phyloP scores from a whole-genome alignment of 2,329 filamentous ascomycete genomes.

The Graphium sp. region DNA sequence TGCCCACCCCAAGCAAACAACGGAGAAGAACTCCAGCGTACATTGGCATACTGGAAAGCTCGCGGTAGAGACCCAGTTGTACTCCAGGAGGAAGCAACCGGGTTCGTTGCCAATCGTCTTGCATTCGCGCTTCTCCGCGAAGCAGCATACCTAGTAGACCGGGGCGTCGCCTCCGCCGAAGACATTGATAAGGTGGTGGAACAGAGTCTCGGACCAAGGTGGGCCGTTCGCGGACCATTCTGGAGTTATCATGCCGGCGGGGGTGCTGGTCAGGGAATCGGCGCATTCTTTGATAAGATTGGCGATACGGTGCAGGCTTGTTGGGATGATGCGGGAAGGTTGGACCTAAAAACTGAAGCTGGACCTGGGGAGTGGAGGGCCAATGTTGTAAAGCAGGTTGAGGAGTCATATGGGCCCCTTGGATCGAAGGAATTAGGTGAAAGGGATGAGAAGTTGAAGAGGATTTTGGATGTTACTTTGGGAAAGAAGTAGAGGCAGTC shows the following conservation, averaged over 20 bases:
- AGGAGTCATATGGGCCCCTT: too few species aligned
- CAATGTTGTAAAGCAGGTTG: too few species aligned
- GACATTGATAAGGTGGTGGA: constrained; percentile 14
- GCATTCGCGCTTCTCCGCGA: constrained; percentile 4
- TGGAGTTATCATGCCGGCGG: constrained; percentile 10
- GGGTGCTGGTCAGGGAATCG: constrained; percentile 7
- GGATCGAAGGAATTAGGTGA: not conserved
- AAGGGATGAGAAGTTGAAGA: not conserved
- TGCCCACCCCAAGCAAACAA: constrained; percentile 14
- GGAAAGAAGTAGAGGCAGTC: too few species aligned
- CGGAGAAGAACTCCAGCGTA: not conserved
- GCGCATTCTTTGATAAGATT: constrained; percentile 7
- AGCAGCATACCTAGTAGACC: constrained; percentile 3
- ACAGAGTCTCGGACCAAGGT: constrained; percentile 8
- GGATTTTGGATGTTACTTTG: not conserved
- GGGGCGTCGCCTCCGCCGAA: constrained; percentile 10
- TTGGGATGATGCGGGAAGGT: too few species aligned
- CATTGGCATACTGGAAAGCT: too few species aligned
- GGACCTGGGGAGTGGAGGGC: too few species aligned
- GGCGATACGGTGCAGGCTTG: too few species aligned
- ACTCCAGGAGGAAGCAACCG: constrained; percentile 1
- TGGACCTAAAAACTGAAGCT: too few species aligned
- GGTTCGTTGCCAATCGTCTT: constrained; percentile 5
- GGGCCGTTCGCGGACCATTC: constrained; percentile 9
- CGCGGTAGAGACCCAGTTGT: not conserved